Conservation (phyloP, 2,329 filamentous ascomycete species). For the Alternaria infectoria region DNA sequence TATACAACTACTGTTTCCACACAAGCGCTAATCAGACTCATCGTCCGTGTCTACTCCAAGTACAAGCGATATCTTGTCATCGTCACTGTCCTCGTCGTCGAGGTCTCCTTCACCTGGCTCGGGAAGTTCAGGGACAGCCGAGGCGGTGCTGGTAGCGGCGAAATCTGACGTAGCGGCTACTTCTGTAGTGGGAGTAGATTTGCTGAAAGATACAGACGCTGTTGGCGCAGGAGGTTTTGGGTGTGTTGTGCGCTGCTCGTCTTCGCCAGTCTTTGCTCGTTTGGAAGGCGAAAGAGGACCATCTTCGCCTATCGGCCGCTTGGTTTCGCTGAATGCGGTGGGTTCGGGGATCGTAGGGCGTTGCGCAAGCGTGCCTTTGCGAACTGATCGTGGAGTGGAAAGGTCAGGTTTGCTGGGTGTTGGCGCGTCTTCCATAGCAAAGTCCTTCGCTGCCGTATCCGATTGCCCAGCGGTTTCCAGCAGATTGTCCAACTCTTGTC, state of each 20-base stretch:
- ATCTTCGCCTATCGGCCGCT: constrained; percentile 32
- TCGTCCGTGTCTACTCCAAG: constrained; percentile 46
- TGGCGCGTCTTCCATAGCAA: constrained; percentile 21
- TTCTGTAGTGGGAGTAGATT: neutral
- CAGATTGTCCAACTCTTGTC: constrained; percentile 34
- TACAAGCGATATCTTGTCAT: constrained; percentile 37
- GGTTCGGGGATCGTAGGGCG: neutral
- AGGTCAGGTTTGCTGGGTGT: neutral
- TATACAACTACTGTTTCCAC: neutral
- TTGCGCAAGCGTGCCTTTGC: neutral
- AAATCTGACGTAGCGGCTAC: constrained; percentile 23
- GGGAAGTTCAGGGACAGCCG: constrained; percentile 22
- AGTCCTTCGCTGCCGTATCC: constrained; percentile 17
- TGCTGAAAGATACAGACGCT: neutral
- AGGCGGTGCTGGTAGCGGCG: constrained; percentile 21
- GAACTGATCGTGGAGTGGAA: neutral
- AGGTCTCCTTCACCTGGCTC: constrained; percentile 16
- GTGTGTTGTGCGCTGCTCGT: constrained; percentile 6
- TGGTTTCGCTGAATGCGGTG: constrained; percentile 16
- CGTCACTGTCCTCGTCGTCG: constrained; percentile 32
- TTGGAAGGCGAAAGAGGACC: constrained; percentile 36
- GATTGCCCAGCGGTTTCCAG: constrained; percentile 24
- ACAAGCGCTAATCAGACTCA: constrained; percentile 33
- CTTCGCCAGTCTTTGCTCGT: constrained; percentile 28
- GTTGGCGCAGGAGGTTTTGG: constrained; percentile 7